A percentile compares a stretch with the other conserved stretches of the same genome.
Conservation (phyloP, 1,284 basidiomycete genomes). For the Rhodofomes roseus region DNA sequence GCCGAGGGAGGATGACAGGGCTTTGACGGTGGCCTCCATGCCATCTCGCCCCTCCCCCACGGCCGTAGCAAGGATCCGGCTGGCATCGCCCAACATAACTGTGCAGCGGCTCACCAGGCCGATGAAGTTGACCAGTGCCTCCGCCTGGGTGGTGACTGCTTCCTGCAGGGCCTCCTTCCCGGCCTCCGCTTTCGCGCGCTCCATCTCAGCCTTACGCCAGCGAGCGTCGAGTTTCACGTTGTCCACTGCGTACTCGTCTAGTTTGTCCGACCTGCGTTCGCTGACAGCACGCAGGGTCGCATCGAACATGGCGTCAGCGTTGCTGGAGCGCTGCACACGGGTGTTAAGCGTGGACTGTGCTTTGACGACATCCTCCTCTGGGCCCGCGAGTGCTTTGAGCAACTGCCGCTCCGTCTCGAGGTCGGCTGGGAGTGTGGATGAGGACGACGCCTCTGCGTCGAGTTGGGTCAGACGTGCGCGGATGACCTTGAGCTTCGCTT, state of each 20-base stretch:
- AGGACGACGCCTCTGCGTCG: slow-evolving; percentile 40
- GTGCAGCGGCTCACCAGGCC: slow-evolving; percentile 82
- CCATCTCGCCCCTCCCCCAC: slow-evolving; percentile 40
- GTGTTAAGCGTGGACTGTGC: slow-evolving; percentile 57
- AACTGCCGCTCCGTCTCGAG: slow-evolving; percentile 72
- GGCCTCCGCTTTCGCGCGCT: slow-evolving; percentile 64
- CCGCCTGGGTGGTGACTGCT: slow-evolving; percentile 63
- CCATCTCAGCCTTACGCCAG: slow-evolving; percentile 69
- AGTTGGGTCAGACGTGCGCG: slow-evolving; percentile 67
- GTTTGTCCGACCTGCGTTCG: slow-evolving; percentile 73
- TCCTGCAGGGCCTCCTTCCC: slow-evolving; percentile 66
- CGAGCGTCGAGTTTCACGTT: slow-evolving; percentile 72
- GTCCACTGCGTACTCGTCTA: slow-evolving; percentile 72
- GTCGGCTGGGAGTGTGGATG: slow-evolving; percentile 47
- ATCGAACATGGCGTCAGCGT: slow-evolving; percentile 79
- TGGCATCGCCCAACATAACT: slow-evolving; percentile 67
- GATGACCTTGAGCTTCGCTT: slow-evolving; percentile 65
- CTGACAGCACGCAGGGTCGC: slow-evolving; percentile 78
- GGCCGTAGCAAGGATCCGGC: slow-evolving; percentile 46
- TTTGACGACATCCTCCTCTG: slow-evolving; percentile 68
- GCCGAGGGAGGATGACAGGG: slow-evolving; percentile 47
- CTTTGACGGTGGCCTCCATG: slow-evolving; percentile 36
- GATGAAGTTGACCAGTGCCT: slow-evolving; percentile 65
- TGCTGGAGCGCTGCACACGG: slow-evolving; percentile 66
- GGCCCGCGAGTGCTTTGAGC: slow-evolving; percentile 62